Conservation (phyloP, 257 asterid genomes). For the Solanum boliviense region DNA sequence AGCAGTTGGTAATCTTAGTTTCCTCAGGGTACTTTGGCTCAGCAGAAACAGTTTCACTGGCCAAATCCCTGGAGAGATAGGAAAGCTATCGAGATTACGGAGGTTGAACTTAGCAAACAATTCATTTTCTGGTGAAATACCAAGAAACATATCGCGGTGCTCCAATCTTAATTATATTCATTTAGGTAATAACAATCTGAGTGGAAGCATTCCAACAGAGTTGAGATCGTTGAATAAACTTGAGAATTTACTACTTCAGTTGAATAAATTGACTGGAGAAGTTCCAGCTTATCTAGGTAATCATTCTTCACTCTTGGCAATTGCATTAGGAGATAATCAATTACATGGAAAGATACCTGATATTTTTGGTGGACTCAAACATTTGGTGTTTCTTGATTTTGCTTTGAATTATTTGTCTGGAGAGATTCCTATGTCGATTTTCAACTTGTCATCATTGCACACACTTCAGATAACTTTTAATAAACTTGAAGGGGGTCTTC, state of each 20-base stretch:
- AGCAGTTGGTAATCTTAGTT: not conserved
- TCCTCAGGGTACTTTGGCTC: not conserved
- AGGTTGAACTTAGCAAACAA: not conserved
- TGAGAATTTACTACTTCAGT: not conserved
- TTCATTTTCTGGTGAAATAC: not conserved
- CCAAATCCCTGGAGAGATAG: not conserved
- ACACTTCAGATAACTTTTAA: not conserved
- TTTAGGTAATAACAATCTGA: not conserved
- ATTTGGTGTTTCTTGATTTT: not conserved
- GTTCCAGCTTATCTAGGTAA: constrained; percentile 5
- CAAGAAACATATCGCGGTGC: not conserved
- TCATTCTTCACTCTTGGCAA: not conserved
- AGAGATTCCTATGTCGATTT: not conserved
- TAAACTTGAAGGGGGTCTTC: not conserved
- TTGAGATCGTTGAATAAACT: not conserved
- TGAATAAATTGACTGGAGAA: not conserved
- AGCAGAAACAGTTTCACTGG: not conserved
- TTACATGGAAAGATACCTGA: not conserved
- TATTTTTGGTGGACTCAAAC: not conserved
- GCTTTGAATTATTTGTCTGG: not conserved
- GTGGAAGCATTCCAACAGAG: not conserved
- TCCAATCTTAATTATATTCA: not conserved
- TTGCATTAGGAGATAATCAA: not conserved
- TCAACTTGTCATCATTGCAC: constrained; percentile 5
- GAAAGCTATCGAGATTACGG: not conserved